Base-by-base conservation (phyloP, 1,284 basidiomycete species). In the Wallemia hederae region DNA sequence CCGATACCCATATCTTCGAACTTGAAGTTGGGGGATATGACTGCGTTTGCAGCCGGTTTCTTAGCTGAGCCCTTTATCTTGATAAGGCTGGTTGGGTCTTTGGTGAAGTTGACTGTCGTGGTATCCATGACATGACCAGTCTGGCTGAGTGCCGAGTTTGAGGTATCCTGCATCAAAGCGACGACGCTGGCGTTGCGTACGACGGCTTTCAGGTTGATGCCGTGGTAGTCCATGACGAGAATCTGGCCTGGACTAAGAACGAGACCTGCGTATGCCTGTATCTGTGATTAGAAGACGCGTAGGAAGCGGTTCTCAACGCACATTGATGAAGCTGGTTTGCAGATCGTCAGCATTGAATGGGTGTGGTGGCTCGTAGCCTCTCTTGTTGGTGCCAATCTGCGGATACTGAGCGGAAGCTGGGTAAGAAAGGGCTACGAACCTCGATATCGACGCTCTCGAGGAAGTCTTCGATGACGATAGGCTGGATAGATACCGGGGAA, bases 1-100 rank as follows among this genome's bases (percentile, higher is more conserved):
- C 94, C 94, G 67, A 99, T 97, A 26, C 94, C 94, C 92, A 99
- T 98, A 71, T 99, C 94, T 69, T 96, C 87, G 66, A 99, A 99
- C 72, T 94, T 97, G 80, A 99, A 99, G 74, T 97, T 97, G 1
- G 94, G 89, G 1, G 90, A 83, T 9, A 99, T 77, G 66, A 99
- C 96, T 0, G 92, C 90, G 69, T 97, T 98, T 15, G 90, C 80
- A 2, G 89, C 81, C 0, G 87, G 80, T 67, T 86, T 88, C 70
- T 87, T 96, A 14, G 84, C 80, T 64, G 85, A 90, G 25, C 86
- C 83, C 73, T 92, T 96, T 69, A 99, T 76, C 73, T 88, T 91
- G 70, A 98, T 85, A 22, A 75, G 70, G 65, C 82, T 86, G 59
- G 80, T 76, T 0, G 82, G 77, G 1, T 85, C 83, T 70, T 94